Evolutionary conservation across 768 basidiomycete genomes (phyloP).

Genomic region (Russula earlei): DNA sequence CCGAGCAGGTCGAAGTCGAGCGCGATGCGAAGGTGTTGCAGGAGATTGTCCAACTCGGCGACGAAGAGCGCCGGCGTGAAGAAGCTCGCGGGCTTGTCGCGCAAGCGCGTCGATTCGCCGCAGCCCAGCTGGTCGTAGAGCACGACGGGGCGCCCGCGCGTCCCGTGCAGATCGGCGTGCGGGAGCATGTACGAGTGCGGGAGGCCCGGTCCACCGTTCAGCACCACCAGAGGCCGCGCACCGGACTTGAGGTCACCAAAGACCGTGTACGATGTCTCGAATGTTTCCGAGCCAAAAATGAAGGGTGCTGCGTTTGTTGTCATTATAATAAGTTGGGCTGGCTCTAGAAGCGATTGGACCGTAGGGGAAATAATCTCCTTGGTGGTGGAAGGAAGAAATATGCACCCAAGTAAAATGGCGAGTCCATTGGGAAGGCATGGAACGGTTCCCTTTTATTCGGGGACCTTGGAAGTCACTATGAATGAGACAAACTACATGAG

Average conservation of each 20-base stretch:
- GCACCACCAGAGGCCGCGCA: background rate
- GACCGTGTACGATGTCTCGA: slow-evolving; percentile 7
- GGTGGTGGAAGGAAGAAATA: background rate
- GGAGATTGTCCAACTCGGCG: slow-evolving; percentile 37
- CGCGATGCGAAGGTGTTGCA: slow-evolving; percentile 36
- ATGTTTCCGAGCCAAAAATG: slow-evolving; percentile 9
- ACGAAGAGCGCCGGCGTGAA: slow-evolving; percentile 44
- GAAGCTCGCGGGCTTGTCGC: slow-evolving; percentile 37
- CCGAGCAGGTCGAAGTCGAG: slow-evolving; percentile 36
- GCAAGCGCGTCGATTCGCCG: slow-evolving; percentile 46
- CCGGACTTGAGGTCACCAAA: background rate
- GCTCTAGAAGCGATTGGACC: background rate
- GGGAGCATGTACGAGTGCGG: slow-evolving; percentile 7
- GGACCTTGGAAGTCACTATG: too few relatives aligned
- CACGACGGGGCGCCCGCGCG: background rate
- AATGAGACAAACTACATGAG: too few relatives aligned
- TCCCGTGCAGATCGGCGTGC: background rate
- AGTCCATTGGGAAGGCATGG: too few relatives aligned
- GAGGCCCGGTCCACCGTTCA: slow-evolving; percentile 10
- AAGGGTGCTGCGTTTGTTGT: slow-evolving; percentile 12
- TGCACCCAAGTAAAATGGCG: too few relatives aligned
- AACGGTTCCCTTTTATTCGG: too few relatives aligned
- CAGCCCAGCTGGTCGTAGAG: slow-evolving; percentile 41
- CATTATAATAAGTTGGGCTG: background rate
- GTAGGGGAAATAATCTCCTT: background rate